Base-by-base conservation (phyloP, 129 eudicot species). In the Erigeron canadensis region DNA sequence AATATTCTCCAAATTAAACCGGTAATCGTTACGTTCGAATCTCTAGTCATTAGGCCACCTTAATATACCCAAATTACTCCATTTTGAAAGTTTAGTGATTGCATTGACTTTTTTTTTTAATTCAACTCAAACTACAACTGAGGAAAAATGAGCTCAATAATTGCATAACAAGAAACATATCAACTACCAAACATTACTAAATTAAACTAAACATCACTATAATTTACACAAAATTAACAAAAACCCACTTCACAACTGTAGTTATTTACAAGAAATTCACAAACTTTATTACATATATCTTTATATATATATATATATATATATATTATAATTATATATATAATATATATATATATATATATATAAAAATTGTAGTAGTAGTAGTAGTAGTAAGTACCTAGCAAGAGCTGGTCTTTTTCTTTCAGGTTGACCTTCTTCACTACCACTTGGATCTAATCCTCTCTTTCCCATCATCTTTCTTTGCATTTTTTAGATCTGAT, bases 371-470 rank as follows among this genome's bases (percentile, higher is more conserved):
- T 19, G 7, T 47, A 40, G 16, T 46, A 48, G 11, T 5, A 10
- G 19, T 16, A 28, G 16, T 18, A 7, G 11, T 39, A 67, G 48
- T 60, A 75, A 67, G 50, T 65, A 89, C 99, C 99, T 94, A 10
- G 99, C 97, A 70, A 94, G 90, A 79, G 99, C 99, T 47, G 99
- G 99, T 5, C 99, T 72, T 81, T 94, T 94, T 74, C 73, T 81
- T 17, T 90, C 97, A 59, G 93, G 97, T 64, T 94, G 97, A 79
- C 85, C 96, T 65, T 90, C 97, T 50, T 81, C 81, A 77, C 85
- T 77, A 75, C 66, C 65, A 78, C 75, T 79, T n/a, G 91, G 83
- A 82, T 94, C 97, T 86, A 89, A 82, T 54, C 77, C 72, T 45
- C 99, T 86, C 53, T 94, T 94, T 74, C 86, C 94, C 91, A 89